These are phyloP conservation scores for Botrytis sinoallii DNA, from an alignment of 2,329 filamentous ascomycete species.

Conservation along the genomic window DNA sequence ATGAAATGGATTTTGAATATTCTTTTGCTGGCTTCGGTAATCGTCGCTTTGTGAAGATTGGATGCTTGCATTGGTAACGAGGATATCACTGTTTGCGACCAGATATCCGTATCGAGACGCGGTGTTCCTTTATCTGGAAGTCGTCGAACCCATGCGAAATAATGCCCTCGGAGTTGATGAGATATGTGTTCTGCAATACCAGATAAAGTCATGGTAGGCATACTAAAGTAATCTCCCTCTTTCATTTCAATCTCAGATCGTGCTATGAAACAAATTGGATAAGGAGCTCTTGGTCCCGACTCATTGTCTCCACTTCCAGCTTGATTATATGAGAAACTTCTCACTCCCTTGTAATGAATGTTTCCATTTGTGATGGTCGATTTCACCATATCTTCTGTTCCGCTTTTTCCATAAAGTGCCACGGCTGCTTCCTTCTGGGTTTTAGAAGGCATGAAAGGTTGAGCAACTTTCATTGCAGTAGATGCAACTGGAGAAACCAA, in stretches of 20 bases:
- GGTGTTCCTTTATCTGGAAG: slow-evolving; percentile 22
- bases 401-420: slow-evolving; percentile 38
- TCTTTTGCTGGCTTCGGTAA: slow-evolving; percentile 46
- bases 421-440: slow-evolving; percentile 37
- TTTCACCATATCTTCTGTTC: slow-evolving; percentile 25
- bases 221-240: slow-evolving; percentile 40
- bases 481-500: slow-evolving; percentile 44
- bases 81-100: slow-evolving; percentile 59
- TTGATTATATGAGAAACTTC: slow-evolving; percentile 40
- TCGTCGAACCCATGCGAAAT: slow-evolving; percentile 59
- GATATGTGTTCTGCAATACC: slow-evolving; percentile 52
- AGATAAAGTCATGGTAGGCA: slow-evolving; percentile 54
- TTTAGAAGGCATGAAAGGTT: slow-evolving; percentile 34
- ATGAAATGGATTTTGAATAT: slow-evolving; percentile 54
- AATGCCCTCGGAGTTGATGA: slow-evolving; percentile 57
- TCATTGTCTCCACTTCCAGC: slow-evolving; percentile 41
- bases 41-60: slow-evolving; percentile 22
- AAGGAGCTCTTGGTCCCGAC: slow-evolving; percentile 51
- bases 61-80: slow-evolving; percentile 49
- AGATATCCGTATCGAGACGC: slow-evolving; percentile 40
- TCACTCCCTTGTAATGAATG: slow-evolving; percentile 39
- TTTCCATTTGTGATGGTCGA: slow-evolving; percentile 39
- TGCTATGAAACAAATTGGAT: slow-evolving; percentile 52
- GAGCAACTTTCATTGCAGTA: slow-evolving; percentile 44
- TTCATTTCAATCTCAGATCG: slow-evolving; percentile 44